Evolutionary conservation across 2,329 filamentous ascomycete genomes (phyloP).

Genomic region (Verticillium nubilum): DNA sequence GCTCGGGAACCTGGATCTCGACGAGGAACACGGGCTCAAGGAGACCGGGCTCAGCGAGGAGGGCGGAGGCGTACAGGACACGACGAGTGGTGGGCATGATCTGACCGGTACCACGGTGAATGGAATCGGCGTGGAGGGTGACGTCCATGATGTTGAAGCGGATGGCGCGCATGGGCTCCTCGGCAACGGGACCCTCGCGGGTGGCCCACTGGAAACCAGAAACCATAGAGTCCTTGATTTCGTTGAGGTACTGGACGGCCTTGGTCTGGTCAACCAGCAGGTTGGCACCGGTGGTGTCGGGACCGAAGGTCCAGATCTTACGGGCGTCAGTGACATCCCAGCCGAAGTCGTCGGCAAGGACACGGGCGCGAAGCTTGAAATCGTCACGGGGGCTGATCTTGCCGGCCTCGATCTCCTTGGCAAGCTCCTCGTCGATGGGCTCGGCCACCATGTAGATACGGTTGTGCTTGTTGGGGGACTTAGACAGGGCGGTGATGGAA

Average conservation of each 20-base stretch:
- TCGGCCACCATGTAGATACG: constrained; percentile 94
- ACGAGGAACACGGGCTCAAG: constrained; percentile 98
- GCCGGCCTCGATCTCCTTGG: constrained; percentile 83
- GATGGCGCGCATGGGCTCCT: constrained; percentile 95
- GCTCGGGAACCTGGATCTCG: constrained; percentile 98
- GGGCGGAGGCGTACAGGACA: constrained; percentile 89
- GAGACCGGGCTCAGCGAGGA: constrained; percentile 86
- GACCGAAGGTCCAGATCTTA: constrained; percentile 99
- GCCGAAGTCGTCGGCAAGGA: constrained; percentile 92
- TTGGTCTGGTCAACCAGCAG: constrained; percentile 99
- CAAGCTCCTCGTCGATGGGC: constrained; percentile 88
- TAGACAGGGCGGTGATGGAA: constrained; percentile 94
- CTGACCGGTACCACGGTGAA: constrained; percentile 99
- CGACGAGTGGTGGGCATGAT: constrained; percentile 97
- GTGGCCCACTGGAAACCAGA: constrained; percentile 99
- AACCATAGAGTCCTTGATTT: constrained; percentile 99
- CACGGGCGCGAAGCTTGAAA: constrained; percentile 96
- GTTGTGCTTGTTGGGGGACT: constrained; percentile 99
- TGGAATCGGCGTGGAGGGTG: constrained; percentile 98
- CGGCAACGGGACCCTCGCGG: constrained; percentile 92
- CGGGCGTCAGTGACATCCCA: constrained; percentile 99
- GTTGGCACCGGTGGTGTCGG: constrained; percentile 96
- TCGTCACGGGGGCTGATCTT: constrained; percentile 95
- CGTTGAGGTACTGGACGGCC: constrained; percentile 99
- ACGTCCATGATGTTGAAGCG: constrained; percentile 99